A percentile compares a stretch with the other conserved stretches of the same genome.
Conservation (phyloP, 148 eudicot species). For the Euryodendron excelsum region DNA sequence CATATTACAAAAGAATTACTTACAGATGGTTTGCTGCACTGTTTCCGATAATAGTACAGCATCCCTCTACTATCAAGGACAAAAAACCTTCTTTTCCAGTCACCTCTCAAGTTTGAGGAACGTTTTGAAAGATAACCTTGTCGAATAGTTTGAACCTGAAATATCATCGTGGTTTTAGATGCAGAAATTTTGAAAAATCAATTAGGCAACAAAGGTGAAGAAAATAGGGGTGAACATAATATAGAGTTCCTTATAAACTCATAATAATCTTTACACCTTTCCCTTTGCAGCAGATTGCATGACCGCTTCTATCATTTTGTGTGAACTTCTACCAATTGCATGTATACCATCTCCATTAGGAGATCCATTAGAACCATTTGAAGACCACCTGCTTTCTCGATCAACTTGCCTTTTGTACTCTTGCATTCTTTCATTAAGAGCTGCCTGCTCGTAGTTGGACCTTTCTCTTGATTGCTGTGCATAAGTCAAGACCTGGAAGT, state of each 20-base stretch:
- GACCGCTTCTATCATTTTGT: constrained; percentile 93
- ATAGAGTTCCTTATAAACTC: background rate
- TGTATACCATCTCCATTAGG: constrained; percentile 95
- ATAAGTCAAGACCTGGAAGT: constrained; percentile 80
- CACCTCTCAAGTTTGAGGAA: constrained; percentile 91
- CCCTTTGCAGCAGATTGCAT: constrained; percentile 96
- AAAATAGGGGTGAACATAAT: background rate
- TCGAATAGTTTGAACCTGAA: constrained; percentile 93
- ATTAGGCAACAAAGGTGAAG: background rate
- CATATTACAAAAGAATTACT: constrained; percentile 30
- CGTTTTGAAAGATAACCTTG: constrained; percentile 98
- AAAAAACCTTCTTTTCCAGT: constrained; percentile 98
- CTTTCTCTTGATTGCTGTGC: constrained; percentile 95
- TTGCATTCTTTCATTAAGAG: constrained; percentile 92
- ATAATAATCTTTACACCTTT: constrained; percentile 49
- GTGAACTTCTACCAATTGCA: constrained; percentile 94
- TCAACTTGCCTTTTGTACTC: constrained; percentile 92
- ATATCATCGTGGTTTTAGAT: background rate
- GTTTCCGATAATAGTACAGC: constrained; percentile 89
- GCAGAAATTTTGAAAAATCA: background rate
- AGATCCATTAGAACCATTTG: constrained; percentile 88
- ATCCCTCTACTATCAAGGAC: constrained; percentile 96
- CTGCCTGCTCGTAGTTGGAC: constrained; percentile 93
- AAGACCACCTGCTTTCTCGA: constrained; percentile 83
- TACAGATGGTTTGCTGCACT: constrained; percentile 81